Evolutionary conservation across 768 basidiomycete species (phyloP).

Genomic region (Suillus sp.): DNA sequence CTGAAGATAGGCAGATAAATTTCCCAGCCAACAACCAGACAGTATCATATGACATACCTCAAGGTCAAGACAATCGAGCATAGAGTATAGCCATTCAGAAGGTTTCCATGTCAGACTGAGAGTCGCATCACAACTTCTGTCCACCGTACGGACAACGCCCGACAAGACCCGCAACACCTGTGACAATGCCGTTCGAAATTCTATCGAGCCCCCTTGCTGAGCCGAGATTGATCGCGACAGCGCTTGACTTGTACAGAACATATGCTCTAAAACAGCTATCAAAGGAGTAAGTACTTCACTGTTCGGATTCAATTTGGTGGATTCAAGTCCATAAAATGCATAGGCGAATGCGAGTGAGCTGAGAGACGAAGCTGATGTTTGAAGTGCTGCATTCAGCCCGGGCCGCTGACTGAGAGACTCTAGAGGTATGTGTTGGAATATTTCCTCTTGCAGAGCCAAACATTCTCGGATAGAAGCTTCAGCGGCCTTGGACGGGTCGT

Average conservation of each 20-base stretch:
- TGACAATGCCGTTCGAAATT: conserved; percentile 54
- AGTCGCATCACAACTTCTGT: conserved; percentile 32
- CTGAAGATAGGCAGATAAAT: conserved; percentile 37
- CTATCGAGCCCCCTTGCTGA: conserved; percentile 32
- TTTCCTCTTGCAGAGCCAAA: conserved; percentile 53
- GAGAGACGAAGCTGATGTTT: conserved; percentile 33
- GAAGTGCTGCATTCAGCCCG: conserved; percentile 41
- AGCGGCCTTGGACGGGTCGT: conserved; percentile 37
- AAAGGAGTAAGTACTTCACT: conserved; percentile 47
- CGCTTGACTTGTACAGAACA: conserved; percentile 46
- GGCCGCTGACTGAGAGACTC: conserved; percentile 54
- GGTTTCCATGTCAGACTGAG: conserved; percentile 60
- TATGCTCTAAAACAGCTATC: conserved; percentile 56
- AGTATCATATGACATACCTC: conserved; percentile 44
- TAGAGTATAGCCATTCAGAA: conserved; percentile 55
- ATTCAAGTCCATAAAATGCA: conserved; percentile 57
- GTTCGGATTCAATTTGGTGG: conserved; percentile 31
- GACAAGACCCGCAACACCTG: conserved; percentile 53
- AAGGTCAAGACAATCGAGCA: conserved; percentile 56
- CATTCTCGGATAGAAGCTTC: conserved; percentile 42
- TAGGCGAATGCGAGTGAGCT: conserved; percentile 59
- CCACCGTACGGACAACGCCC: conserved; percentile 48
- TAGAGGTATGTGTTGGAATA: conserved; percentile 53
- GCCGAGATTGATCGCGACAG: conserved; percentile 44
- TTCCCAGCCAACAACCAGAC: conserved; percentile 18